These are phyloP conservation scores for Juglanconis oblonga DNA, from an alignment of 2,329 filamentous ascomycete species.

Conservation along the genomic window DNA sequence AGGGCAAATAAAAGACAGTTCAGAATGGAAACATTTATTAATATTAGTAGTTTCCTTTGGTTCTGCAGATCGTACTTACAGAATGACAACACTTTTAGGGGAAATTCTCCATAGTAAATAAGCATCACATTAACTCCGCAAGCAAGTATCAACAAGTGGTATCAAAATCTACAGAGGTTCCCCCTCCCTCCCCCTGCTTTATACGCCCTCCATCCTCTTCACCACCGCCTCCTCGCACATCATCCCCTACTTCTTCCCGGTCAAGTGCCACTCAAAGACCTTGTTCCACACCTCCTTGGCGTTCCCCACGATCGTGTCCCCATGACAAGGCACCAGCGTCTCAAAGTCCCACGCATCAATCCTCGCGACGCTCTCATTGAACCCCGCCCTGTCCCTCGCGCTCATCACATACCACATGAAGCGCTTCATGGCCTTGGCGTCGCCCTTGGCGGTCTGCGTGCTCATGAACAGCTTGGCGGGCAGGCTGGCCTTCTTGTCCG, in stretches of 20 bases:
- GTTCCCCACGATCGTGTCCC: conserved; percentile 74
- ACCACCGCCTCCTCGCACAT: background rate
- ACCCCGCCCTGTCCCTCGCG: conserved; percentile 60
- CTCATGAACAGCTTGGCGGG: conserved; percentile 43
- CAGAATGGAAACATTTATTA: background rate
- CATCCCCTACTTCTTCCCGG: conserved; percentile 27
- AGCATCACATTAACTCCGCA: too few species aligned
- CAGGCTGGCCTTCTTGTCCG: conserved; percentile 35
- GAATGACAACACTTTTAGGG: too few species aligned
- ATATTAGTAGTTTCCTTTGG: too few species aligned
- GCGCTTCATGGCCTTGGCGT: conserved; percentile 73
- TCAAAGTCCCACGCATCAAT: conserved; percentile 84
- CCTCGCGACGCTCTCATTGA: conserved; percentile 64
- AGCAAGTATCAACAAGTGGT: background rate
- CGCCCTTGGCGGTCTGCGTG: conserved; percentile 60
- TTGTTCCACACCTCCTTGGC: conserved; percentile 75
- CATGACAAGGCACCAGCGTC: conserved; percentile 86
- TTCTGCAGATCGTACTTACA: too few species aligned
- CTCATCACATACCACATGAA: conserved; percentile 75
- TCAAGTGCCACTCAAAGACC: conserved; percentile 80
- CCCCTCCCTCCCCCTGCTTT: background rate
- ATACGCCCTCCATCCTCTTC: background rate
- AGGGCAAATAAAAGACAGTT: too few species aligned
- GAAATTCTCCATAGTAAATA: too few species aligned
- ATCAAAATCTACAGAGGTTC: background rate